These are phyloP conservation scores for Xylariaceae sp. DNA, from an alignment of 2,329 filamentous ascomycete species.

Conservation along the genomic window DNA sequence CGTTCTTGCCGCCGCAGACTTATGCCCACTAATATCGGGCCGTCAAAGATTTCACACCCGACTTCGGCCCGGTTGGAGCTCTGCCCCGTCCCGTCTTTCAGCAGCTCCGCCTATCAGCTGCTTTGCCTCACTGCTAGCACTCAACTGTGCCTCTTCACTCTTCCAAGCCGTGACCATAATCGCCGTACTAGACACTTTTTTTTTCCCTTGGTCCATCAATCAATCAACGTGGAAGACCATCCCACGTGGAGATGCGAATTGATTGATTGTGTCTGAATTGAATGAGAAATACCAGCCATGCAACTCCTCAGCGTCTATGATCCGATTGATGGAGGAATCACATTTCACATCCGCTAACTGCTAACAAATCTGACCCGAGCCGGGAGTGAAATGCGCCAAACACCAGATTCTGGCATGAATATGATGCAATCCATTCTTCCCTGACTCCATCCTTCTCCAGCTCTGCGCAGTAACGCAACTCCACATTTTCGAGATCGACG, in stretches of 20 bases:
- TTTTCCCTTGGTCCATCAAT: neutral
- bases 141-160: neutral
- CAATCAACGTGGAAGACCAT: neutral
- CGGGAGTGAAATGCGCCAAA: neutral
- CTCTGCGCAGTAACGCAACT: neutral
- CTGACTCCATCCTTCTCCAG: neutral
- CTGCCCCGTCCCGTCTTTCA: no score
- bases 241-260: conserved; percentile 13
- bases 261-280: neutral
- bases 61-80: neutral
- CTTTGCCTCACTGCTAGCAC: no score
- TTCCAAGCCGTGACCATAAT: no score
- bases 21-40: neutral
- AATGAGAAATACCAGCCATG: neutral
- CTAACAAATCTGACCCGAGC: neutral
- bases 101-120: no score
- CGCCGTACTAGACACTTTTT: no score
- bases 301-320: neutral
- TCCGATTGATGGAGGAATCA: conserved; percentile 10
- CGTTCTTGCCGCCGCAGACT: neutral
- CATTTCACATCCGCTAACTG: neutral
- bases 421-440: neutral
- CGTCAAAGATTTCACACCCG: neutral
- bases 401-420: neutral
- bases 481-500: neutral